Evolutionary conservation across 2,329 filamentous ascomycete species (phyloP).

Genomic region (Cladophialophora chaetospira): DNA sequence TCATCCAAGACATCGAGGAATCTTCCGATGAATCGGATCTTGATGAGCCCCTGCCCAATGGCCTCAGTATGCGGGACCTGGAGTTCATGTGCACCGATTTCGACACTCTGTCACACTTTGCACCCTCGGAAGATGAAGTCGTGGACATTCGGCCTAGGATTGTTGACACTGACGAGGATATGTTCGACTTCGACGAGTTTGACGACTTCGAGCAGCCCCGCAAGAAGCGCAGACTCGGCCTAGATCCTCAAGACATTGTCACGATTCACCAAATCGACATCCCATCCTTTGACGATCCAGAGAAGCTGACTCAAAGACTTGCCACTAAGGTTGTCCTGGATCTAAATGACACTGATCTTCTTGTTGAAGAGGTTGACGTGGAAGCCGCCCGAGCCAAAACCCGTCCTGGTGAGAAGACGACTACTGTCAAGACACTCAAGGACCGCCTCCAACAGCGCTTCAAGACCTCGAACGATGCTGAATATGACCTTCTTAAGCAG

Average conservation of each 20-base stretch:
- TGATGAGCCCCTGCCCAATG: constrained; percentile 66
- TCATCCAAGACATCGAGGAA: constrained; percentile 51
- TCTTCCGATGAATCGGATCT: constrained; percentile 55
- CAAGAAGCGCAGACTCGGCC: constrained; percentile 67
- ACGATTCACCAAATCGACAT: constrained; percentile 62
- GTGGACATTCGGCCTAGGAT: constrained; percentile 35
- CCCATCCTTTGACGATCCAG: constrained; percentile 78
- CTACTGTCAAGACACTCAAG: constrained; percentile 60
- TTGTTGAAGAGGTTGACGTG: constrained; percentile 75
- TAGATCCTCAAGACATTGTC: constrained; percentile 48
- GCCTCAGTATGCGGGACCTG: constrained; percentile 77
- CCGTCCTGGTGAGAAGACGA: constrained; percentile 39
- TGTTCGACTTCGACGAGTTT: constrained; percentile 58
- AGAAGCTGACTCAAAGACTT: constrained; percentile 69
- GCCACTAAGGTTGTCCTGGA: constrained; percentile 81
- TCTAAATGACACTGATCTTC: constrained; percentile 81
- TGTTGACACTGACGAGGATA: constrained; percentile 54
- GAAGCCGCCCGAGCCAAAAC: constrained; percentile 58
- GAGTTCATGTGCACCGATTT: constrained; percentile 85
- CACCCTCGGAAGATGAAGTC: constrained; percentile 38
- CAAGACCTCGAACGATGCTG: constrained; percentile 94
- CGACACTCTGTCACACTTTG: constrained; percentile 63
- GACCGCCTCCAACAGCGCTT: constrained; percentile 74
- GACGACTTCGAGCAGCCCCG: constrained; percentile 52
- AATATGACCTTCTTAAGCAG: constrained; percentile 93